phyloP scores from a whole-genome alignment of 1,284 basidiomycete genomes.

The Pascua sp. region DNA sequence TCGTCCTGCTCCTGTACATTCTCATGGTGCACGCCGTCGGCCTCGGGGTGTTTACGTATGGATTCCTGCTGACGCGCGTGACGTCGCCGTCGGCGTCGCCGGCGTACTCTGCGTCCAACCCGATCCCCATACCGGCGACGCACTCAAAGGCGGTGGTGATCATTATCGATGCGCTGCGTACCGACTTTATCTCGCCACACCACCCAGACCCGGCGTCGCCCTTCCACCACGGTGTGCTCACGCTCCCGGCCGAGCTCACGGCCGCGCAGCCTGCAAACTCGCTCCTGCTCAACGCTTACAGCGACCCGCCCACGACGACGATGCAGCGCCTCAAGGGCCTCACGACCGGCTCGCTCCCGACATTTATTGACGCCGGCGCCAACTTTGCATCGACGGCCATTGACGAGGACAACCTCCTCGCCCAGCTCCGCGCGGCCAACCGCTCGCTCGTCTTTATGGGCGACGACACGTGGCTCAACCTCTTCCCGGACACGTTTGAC shows the following conservation, averaged over 20 bases:
- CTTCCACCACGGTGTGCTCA: constrained; percentile 77
- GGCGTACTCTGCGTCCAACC: constrained; percentile 49
- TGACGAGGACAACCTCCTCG: constrained; percentile 77
- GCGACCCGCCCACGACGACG: constrained; percentile 94
- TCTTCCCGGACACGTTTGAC: constrained; percentile 76
- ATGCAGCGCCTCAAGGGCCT: constrained; percentile 93
- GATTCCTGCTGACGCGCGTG: constrained; percentile 80
- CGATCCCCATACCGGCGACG: constrained; percentile 56
- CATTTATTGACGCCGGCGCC: constrained; percentile 87
- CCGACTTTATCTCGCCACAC: constrained; percentile 83
- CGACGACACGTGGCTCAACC: constrained; percentile 91
- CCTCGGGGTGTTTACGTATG: constrained; percentile 70
- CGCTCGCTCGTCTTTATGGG: constrained; percentile 70
- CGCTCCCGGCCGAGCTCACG: constrained; percentile 70
- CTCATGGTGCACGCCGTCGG: constrained; percentile 53
- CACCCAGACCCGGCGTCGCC: constrained; percentile 59
- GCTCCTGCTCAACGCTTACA: constrained; percentile 80
- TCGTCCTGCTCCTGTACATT: constrained; percentile 61
- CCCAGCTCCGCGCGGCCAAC: constrained; percentile 52
- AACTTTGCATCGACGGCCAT: constrained; percentile 87
- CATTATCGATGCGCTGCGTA: constrained; percentile 89
- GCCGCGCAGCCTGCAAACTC: constrained; percentile 63
- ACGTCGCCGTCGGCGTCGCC: constrained; percentile 61
- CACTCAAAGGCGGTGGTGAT: constrained; percentile 77
- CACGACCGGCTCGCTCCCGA: constrained; percentile 92